Evolutionary conservation across 1,139 yeast genomes (phyloP), one percentile per base, ranked within the genome.

Genomic region (Saccharomyces hybrid): DNA sequence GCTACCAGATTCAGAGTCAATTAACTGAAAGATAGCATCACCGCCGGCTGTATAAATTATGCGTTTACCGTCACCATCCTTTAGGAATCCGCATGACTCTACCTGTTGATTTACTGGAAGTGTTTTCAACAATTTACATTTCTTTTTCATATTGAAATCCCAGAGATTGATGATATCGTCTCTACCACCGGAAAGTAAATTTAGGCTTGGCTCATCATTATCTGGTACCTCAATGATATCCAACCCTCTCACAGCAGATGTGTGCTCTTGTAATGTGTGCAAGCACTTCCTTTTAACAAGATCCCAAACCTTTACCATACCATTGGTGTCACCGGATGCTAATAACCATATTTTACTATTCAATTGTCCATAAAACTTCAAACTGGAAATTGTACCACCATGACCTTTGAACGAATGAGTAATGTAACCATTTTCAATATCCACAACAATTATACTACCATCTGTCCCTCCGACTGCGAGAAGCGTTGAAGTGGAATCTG

Each of bases 381-480:
- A 72, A 2, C 95, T 82, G 55, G 96, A 86, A 48, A 93, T 79
- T 5, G 96, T 87, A n/a, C 95, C 85, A 23, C 96, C 96, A 70
- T 95, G 99, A 0, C 99, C 98, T 68, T 88, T 86, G 58, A 93
- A 79, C 16, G 89, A 84, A 71, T 93, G 99, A 0, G 99, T 93
- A 1, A 86, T 81, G 61, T 80, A 89, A 1, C 95, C 95, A 38
- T 91, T 91, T 60, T 83, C 91, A 48, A 93, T 79, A 70, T 93
- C 99, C 87, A 96, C 90, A 2, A 95, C 96, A 51, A 89, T 84
- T 23, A 91, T 87, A 46, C 83, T 81, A 51, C 99, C 98, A 69
- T 95, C 99, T 0, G 97, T 87, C 50, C 96, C 93, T 51, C 99
- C 99, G 65, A 95, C 84, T 41, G 97, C 96, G 66, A 91, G 82